Conservation (phyloP, 495 filamentous ascomycete genomes). For the Penicillium robsamsonii region DNA sequence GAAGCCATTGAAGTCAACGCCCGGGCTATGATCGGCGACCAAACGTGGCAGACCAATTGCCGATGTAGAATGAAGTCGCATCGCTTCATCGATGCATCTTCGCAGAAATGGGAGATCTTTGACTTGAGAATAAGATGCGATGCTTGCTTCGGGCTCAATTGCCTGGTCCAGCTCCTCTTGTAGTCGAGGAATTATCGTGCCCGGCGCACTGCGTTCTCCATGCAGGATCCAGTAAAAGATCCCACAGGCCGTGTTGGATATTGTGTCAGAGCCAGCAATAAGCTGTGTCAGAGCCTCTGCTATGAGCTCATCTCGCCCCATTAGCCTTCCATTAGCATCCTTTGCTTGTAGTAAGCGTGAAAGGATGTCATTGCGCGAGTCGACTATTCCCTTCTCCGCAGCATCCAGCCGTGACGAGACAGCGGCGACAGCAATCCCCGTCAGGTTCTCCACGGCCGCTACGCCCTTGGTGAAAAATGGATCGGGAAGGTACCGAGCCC, state of each 20-base stretch:
- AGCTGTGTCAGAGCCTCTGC: constrained; percentile 79
- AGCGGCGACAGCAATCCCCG: constrained; percentile 64
- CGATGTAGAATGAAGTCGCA: constrained; percentile 77
- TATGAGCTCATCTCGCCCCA: constrained; percentile 68
- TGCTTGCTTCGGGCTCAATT: constrained; percentile 45
- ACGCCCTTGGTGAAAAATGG: constrained; percentile 40
- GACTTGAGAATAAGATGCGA: constrained; percentile 62
- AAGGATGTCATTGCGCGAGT: constrained; percentile 64
- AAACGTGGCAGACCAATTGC: constrained; percentile 75
- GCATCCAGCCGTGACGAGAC: constrained; percentile 64
- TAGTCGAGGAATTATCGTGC: constrained; percentile 60
- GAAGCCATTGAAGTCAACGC: constrained; percentile 46
- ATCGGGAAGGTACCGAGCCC: constrained; percentile 39
- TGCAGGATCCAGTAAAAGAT: constrained; percentile 69
- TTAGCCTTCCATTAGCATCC: constrained; percentile 66
- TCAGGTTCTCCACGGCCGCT: constrained; percentile 36
- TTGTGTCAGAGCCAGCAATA: constrained; percentile 79
- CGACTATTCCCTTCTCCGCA: constrained; percentile 31
- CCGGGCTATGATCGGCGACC: constrained; percentile 52
- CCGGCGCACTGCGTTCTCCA: constrained; percentile 39
- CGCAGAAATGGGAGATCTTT: constrained; percentile 67
- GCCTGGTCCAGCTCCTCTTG: constrained; percentile 66
- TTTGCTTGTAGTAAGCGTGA: constrained; percentile 73
- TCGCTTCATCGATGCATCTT: constrained; percentile 71
- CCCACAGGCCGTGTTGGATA: constrained; percentile 74